These are phyloP conservation scores for Tausonia pullulans DNA, from an alignment of 1,284 basidiomycete genomes.

Conservation along the genomic window DNA sequence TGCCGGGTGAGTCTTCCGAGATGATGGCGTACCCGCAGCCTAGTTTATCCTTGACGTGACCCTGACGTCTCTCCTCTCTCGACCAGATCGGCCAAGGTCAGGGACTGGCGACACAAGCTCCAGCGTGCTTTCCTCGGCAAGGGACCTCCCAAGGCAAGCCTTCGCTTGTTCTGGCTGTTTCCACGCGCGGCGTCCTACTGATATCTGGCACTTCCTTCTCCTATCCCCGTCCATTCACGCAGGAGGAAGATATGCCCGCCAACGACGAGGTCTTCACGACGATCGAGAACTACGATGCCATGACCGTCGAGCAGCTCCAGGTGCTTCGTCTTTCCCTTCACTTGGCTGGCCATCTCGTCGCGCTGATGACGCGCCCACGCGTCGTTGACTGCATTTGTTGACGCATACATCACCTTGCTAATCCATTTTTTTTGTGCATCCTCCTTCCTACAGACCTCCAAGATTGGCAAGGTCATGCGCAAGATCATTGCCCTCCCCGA, in stretches of 20 bases:
- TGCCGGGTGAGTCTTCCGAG: neutral
- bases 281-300: slow-evolving; percentile 70
- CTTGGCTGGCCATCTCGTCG: neutral
- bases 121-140: slow-evolving; percentile 76
- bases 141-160: slow-evolving; percentile 20
- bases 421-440: neutral
- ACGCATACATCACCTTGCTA: neutral
- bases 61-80: neutral
- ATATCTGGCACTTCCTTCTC: slow-evolving; percentile 11
- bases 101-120: slow-evolving; percentile 79
- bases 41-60: no score
- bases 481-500: slow-evolving; percentile 63
- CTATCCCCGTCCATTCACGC: neutral
- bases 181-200: neutral
- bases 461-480: slow-evolving; percentile 97
- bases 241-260: slow-evolving; percentile 57
- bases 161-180: no score
- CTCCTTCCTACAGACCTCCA: slow-evolving; percentile 54
- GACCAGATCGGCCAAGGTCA: slow-evolving; percentile 44
- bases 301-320: slow-evolving; percentile 71
- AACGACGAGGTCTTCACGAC: slow-evolving; percentile 67
- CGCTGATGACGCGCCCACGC: neutral
- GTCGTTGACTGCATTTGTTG: neutral
- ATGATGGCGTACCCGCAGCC: no score
- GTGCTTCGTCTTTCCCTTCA: slow-evolving; percentile 38